Percentiles rank a stretch among this genome's conserved stretches.
Conservation (phyloP, 495 filamentous ascomycete genomes). For the Barbatosphaeria neglecta region DNA sequence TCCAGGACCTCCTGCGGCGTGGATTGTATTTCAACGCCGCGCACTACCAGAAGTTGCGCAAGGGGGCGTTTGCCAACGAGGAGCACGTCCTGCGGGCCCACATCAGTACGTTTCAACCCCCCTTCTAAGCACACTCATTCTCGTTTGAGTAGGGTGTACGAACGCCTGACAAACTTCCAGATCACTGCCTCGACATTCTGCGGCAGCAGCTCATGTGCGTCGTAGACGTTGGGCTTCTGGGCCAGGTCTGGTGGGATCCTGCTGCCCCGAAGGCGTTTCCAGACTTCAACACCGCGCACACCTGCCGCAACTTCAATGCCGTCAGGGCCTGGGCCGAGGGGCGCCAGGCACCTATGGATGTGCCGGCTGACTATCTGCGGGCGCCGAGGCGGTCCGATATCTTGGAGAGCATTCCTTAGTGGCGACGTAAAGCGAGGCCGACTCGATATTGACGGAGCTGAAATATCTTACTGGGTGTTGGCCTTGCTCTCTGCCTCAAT, state of each 20-base stretch:
- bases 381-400: conserved; percentile 1
- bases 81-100: conserved; percentile 35
- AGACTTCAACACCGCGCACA: conserved; percentile 43
- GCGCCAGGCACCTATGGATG: conserved; percentile 18
- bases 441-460: no score
- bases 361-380: neutral
- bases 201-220: conserved; percentile 44
- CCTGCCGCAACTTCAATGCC: conserved; percentile 40
- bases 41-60: conserved; percentile 31
- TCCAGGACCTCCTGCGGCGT: conserved; percentile 39
- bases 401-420: conserved; percentile 2
- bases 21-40: conserved; percentile 42
- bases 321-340: conserved; percentile 38
- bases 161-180: conserved; percentile 1
- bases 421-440: no score
- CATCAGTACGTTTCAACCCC: conserved; percentile 16
- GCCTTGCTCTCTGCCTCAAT: no score
- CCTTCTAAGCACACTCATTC: conserved; percentile 12
- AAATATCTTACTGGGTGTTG: no score
- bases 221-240: conserved; percentile 35
- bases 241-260: conserved; percentile 37
- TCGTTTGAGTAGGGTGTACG: neutral
- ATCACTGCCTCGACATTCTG: conserved; percentile 42
- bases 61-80: conserved; percentile 36
- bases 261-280: conserved; percentile 31